phyloP scores from a whole-genome alignment of 176 grass and related monocot species.

The Bonia amplexicaulis region DNA sequence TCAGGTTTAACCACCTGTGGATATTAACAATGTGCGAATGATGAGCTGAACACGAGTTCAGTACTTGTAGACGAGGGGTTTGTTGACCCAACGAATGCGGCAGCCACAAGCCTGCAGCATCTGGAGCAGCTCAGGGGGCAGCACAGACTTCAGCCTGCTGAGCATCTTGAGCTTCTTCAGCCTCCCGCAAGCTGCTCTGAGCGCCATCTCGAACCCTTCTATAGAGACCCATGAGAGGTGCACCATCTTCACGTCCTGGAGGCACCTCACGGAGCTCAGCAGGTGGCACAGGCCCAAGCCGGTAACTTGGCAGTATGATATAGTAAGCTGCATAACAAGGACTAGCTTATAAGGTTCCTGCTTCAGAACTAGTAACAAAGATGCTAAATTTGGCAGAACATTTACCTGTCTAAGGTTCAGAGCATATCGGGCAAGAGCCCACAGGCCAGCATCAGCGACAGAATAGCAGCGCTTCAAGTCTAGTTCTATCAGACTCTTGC shows the following conservation, averaged over 20 bases:
- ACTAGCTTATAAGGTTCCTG: conserved; percentile 3
- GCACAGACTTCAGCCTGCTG: conserved; percentile 42
- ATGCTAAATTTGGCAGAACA: background rate
- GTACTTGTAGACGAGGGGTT: conserved; percentile 73
- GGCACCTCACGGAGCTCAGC: conserved; percentile 69
- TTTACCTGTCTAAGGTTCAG: conserved; percentile 81
- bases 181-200: conserved; percentile 61
- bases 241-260: conserved; percentile 95
- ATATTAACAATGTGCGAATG: background rate
- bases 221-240: conserved; percentile 73
- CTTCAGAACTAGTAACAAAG: background rate
- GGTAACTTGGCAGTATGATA: conserved; percentile 91
- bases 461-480: conserved; percentile 74
- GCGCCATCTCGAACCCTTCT: conserved; percentile 72
- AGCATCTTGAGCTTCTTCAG: conserved; percentile 98
- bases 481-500: conserved; percentile 56
- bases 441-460: conserved; percentile 58
- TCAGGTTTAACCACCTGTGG: background rate
- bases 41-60: background rate
- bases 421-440: conserved; percentile 58
- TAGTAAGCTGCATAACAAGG: conserved; percentile 67
- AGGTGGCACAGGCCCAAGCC: conserved; percentile 74
- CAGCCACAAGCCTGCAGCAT: conserved; percentile 64
- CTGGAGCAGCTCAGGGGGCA: conserved; percentile 69
- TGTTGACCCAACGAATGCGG: conserved; percentile 88